Evolutionary conservation across 2,329 filamentous ascomycete genomes (phyloP).

Genomic region (Penicillium sp.): DNA sequence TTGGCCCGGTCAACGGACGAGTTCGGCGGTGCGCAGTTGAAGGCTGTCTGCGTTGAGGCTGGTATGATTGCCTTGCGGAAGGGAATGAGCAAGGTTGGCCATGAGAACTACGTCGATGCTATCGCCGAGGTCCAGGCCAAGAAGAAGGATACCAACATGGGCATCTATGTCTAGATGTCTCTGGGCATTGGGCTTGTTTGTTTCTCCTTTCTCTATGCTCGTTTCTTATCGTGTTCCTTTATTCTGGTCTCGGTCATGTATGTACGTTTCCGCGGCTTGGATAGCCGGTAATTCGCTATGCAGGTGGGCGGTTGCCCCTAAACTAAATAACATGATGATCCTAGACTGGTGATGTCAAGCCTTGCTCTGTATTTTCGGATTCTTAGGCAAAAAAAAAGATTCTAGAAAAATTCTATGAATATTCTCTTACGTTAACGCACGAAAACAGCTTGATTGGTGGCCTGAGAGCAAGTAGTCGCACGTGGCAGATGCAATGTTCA

Average conservation of each 20-base stretch:
- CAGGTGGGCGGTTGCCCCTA: slow-evolving; percentile 13
- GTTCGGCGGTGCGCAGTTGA: slow-evolving; percentile 95
- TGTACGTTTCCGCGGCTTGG: slow-evolving; percentile 17
- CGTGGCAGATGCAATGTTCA: too few species aligned
- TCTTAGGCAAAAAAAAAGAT: too few species aligned
- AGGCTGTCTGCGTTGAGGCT: slow-evolving; percentile 97
- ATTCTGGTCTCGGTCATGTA: slow-evolving; percentile 18
- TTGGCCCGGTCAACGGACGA: slow-evolving; percentile 95
- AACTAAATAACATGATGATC: slow-evolving; percentile 17
- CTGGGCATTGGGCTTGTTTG: background rate
- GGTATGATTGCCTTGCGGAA: slow-evolving; percentile 97
- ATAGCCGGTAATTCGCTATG: slow-evolving; percentile 20
- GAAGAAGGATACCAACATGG: slow-evolving; percentile 75
- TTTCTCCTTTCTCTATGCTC: slow-evolving; percentile 12
- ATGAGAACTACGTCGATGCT: slow-evolving; percentile 98
- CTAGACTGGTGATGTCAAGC: slow-evolving; percentile 3
- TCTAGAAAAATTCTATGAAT: too few species aligned
- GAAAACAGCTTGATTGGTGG: too few species aligned
- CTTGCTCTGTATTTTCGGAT: background rate
- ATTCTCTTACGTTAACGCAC: too few species aligned
- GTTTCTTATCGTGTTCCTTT: slow-evolving; percentile 8
- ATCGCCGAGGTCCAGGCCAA: slow-evolving; percentile 85
- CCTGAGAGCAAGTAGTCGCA: too few species aligned
- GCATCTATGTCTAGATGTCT: slow-evolving; percentile 41
- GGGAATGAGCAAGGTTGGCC: slow-evolving; percentile 93